Percentiles rank a stretch among this genome's conserved stretches.
phyloP scores from a whole-genome alignment of 78 protist species.

The Dictyostelium capitatum region DNA sequence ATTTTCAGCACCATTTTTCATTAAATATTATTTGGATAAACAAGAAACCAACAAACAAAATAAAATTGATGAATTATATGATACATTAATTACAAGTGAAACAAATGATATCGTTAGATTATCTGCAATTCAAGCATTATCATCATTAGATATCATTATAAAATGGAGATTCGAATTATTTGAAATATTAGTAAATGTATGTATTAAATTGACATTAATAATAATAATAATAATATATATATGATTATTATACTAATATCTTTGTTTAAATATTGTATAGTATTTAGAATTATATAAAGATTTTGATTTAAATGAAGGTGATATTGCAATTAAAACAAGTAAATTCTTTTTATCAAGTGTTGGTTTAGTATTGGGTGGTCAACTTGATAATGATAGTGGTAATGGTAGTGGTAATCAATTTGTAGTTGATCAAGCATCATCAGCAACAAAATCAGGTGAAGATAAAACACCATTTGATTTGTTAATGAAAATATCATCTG shows the following conservation, averaged over 20 bases:
- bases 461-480: constrained; percentile 16
- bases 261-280: too few relatives aligned
- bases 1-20: constrained; percentile 2
- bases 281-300: constrained; percentile 23
- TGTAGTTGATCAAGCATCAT: constrained; percentile 9
- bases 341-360: constrained; percentile 23
- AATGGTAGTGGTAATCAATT: background rate
- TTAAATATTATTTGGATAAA: constrained; percentile 4
- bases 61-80: background rate
- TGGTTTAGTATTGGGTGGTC: background rate
- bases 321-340: constrained; percentile 26
- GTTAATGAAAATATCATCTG: background rate
- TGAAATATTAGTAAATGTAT: constrained; percentile 14
- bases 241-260: too few relatives aligned
- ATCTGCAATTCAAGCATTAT: background rate
- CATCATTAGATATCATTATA: constrained; percentile 6
- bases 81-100: constrained; percentile 5
- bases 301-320: background rate
- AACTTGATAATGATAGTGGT: background rate
- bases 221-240: too few relatives aligned
- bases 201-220: background rate
- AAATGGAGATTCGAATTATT: background rate
- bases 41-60: background rate
- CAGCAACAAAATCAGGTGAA: background rate
- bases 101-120: background rate